A percentile compares a stretch with the other conserved stretches of the same genome.
phyloP scores from a whole-genome alignment of 768 basidiomycete species.

The Russula dissimulans region DNA sequence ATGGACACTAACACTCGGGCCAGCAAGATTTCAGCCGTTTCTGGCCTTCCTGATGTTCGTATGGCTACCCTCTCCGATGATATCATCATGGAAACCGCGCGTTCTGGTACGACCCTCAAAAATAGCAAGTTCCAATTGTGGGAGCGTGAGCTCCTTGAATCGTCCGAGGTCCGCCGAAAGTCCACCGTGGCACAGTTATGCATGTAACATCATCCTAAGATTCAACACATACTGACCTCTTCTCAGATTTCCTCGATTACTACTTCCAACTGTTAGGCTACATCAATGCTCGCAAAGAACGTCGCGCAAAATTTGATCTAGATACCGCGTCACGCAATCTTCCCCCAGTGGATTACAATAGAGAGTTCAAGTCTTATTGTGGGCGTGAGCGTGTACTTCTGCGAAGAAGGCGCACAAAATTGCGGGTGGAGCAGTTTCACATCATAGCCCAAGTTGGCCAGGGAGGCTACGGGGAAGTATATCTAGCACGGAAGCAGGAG shows the following conservation, averaged over 20 bases:
- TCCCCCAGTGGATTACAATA: conserved; percentile 44
- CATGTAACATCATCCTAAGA: conserved; percentile 32
- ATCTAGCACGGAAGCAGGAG: conserved; percentile 89
- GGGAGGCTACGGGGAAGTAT: conserved; percentile 98
- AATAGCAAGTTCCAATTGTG: conserved; percentile 53
- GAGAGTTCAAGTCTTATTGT: conserved; percentile 88
- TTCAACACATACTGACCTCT: conserved; percentile 9
- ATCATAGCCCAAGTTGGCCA: conserved; percentile 99
- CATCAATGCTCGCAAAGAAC: conserved; percentile 75
- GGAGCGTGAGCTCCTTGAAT: conserved; percentile 81
- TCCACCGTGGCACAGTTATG: conserved; percentile 96
- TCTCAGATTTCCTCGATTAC: conserved; percentile 88
- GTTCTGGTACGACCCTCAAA: conserved; percentile 45
- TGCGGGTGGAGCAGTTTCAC: conserved; percentile 91
- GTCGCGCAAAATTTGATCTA: conserved; percentile 70
- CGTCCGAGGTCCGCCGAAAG: conserved; percentile 84
- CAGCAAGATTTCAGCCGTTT: conserved; percentile 49
- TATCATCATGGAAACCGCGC: conserved; percentile 61
- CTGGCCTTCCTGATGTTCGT: conserved; percentile 42
- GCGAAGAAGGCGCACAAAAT: conserved; percentile 86
- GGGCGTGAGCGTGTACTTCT: conserved; percentile 90
- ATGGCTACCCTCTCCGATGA: conserved; percentile 53
- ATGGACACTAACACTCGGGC: conserved; percentile 55
- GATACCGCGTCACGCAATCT: conserved; percentile 67
- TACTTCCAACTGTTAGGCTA: conserved; percentile 95